Evolutionary conservation across 768 basidiomycete genomes (phyloP).

Genomic region (Lactifluus piperatus): DNA sequence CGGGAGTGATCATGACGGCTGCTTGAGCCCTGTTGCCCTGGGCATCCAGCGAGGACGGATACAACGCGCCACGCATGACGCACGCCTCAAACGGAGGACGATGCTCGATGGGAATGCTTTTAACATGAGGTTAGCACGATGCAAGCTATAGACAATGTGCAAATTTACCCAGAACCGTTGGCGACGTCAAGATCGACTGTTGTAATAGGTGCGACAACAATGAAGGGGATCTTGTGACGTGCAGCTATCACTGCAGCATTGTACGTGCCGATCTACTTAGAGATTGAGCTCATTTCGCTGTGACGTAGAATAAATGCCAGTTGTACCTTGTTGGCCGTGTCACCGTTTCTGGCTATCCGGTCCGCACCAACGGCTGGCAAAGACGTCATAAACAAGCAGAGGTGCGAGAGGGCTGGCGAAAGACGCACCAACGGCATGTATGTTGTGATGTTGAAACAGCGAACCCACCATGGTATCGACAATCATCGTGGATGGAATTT

Average conservation of each 20-base stretch:
- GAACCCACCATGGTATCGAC: conserved; percentile 98
- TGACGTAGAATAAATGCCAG: background rate
- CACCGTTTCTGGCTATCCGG: conserved; percentile 84
- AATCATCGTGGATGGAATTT: conserved; percentile 86
- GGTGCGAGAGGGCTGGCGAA: background rate
- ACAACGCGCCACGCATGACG: conserved; percentile 73
- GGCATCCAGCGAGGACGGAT: conserved; percentile 37
- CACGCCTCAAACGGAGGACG: conserved; percentile 83
- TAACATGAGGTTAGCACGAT: background rate
- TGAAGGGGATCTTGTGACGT: conserved; percentile 81
- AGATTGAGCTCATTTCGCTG: background rate
- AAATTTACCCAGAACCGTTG: conserved; percentile 50
- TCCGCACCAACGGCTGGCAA: conserved; percentile 76
- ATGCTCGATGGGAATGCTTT: conserved; percentile 87
- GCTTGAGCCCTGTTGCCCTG: conserved; percentile 51
- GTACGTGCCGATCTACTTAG: conserved; percentile 74
- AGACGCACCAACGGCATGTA: conserved; percentile 68
- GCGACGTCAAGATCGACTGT: conserved; percentile 79
- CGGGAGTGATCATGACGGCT: conserved; percentile 79
- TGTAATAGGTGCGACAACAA: conserved; percentile 88
- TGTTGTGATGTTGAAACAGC: conserved; percentile 76
- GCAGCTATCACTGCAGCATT: conserved; percentile 90
- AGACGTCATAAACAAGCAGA: background rate
- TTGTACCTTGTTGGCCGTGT: conserved; percentile 91
- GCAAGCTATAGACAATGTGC: background rate